These are phyloP conservation scores for Sorghum bicolor DNA, from an alignment of 176 grass and related monocot genomes.

Conservation along the genomic window DNA sequence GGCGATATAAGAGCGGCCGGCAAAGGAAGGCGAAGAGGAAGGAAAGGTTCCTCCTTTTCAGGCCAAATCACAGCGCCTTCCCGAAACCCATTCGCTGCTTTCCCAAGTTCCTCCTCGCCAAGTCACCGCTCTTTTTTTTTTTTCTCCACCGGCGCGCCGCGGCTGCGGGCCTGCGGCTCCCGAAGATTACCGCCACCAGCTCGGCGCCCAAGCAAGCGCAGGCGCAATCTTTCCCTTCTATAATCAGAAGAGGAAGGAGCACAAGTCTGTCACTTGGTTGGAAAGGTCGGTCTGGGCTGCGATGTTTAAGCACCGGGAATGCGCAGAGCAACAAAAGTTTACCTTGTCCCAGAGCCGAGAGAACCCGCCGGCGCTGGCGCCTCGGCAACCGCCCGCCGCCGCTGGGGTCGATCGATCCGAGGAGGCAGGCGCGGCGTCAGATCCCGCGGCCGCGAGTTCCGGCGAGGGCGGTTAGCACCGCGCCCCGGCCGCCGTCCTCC, in stretches of 20 bases:
- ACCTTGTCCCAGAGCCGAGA: constrained; percentile 1
- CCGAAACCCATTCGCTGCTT: constrained; percentile 51
- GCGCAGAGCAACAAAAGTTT: neutral
- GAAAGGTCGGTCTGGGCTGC: neutral
- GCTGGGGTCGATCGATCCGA: constrained; percentile 11
- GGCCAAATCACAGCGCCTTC: constrained; percentile 58
- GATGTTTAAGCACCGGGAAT: constrained; percentile 32
- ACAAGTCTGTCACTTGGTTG: neutral
- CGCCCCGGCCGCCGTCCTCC: constrained; percentile 12
- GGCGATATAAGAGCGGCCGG: constrained; percentile 31
- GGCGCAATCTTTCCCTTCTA: neutral
- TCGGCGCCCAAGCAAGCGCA: neutral
- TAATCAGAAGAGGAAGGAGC: neutral
- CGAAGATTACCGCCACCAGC: neutral
- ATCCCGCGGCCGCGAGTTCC: constrained; percentile 28
- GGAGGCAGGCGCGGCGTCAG: constrained; percentile 15
- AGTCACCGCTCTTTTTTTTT: neutral
- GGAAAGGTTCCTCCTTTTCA: constrained; percentile 63
- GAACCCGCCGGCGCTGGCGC: neutral
- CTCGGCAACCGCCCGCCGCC: neutral
- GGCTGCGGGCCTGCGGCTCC: too few relatives aligned
- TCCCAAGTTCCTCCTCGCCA: constrained; percentile 31
- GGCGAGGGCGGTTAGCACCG: neutral
- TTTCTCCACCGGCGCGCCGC: neutral
- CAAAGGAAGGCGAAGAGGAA: constrained; percentile 16